Evolutionary conservation across 2,329 filamentous ascomycete genomes (phyloP).

Genomic region (Microsporum ferrugineum): DNA sequence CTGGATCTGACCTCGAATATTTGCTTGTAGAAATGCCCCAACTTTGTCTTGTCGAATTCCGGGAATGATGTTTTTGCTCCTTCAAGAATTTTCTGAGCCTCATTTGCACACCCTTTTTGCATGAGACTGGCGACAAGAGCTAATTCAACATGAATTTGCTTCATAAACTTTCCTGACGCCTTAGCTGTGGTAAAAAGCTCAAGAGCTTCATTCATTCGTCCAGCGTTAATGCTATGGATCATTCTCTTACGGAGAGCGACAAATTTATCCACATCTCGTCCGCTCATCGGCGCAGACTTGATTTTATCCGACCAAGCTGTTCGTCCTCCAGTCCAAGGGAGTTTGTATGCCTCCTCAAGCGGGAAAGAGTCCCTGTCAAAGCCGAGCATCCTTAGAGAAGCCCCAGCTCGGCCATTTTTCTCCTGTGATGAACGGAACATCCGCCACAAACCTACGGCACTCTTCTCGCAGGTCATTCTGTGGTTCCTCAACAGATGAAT

Average conservation of each 20-base stretch:
- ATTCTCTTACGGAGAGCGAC: constrained; percentile 28
- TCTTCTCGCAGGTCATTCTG: constrained; percentile 25
- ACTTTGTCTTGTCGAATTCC: constrained; percentile 16
- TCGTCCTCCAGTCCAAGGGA: constrained; percentile 16
- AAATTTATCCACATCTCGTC: constrained; percentile 23
- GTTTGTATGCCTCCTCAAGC: constrained; percentile 18
- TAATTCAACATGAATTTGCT: constrained; percentile 27
- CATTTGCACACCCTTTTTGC: constrained; percentile 20
- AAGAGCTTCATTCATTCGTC: constrained; percentile 25
- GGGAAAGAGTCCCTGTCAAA: constrained; percentile 25
- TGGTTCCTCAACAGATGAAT: constrained; percentile 25
- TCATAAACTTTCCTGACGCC: constrained; percentile 22
- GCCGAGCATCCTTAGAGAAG: constrained; percentile 28
- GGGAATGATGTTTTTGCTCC: constrained; percentile 21
- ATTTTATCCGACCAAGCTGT: constrained; percentile 24
- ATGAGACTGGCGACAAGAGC: constrained; percentile 28
- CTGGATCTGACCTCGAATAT: constrained; percentile 19
- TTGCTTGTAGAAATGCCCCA: constrained; percentile 29
- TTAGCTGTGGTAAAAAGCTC: constrained; percentile 23
- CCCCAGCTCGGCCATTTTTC: constrained; percentile 23
- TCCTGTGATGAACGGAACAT: constrained; percentile 30
- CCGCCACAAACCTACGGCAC: constrained; percentile 30
- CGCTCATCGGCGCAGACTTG: constrained; percentile 20
- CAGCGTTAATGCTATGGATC: constrained; percentile 28
- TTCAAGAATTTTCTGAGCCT: constrained; percentile 26